Percentiles rank a stretch among this genome's conserved stretches.
These are phyloP conservation scores for Claviceps fusiformis DNA, from an alignment of 2,329 filamentous ascomycete species.

Conservation along the genomic window DNA sequence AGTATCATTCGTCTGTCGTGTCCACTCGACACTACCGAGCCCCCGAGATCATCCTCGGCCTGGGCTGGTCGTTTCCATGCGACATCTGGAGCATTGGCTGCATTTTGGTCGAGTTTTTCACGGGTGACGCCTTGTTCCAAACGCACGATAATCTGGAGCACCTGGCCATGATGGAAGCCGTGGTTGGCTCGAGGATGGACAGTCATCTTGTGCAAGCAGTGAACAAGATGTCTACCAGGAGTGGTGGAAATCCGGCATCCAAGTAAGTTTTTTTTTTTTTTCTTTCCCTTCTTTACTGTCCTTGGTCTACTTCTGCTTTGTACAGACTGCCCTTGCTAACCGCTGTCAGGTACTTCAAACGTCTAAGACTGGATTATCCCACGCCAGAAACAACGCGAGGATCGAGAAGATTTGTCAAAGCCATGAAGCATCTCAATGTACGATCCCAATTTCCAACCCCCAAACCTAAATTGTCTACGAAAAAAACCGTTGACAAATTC, in stretches of 20 bases:
- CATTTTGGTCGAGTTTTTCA: constrained; percentile 60
- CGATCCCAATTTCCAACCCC: constrained; percentile 13
- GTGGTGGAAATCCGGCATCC: constrained; percentile 44
- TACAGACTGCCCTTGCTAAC: neutral
- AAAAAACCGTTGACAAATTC: neutral
- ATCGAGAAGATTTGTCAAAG: constrained; percentile 53
- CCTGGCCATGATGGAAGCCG: constrained; percentile 63
- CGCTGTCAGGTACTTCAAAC: constrained; percentile 47
- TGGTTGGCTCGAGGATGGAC: constrained; percentile 47
- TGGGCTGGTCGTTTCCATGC: constrained; percentile 59
- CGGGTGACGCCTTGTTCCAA: constrained; percentile 57
- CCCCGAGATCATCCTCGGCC: constrained; percentile 55
- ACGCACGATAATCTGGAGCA: constrained; percentile 62
- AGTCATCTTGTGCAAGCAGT: constrained; percentile 36
- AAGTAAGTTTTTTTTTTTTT: no score
- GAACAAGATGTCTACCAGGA: constrained; percentile 40
- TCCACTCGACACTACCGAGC: constrained; percentile 58
- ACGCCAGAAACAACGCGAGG: constrained; percentile 48
- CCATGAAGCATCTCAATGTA: constrained; percentile 56
- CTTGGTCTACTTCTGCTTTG: neutral
- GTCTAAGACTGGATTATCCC: constrained; percentile 51
- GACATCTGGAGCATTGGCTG: constrained; percentile 66
- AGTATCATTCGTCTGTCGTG: constrained; percentile 60
- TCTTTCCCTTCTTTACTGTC: neutral
- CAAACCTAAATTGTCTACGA: neutral